Conservation (phyloP, 805 yeast species). For the Spathaspora hagerdaliae region DNA sequence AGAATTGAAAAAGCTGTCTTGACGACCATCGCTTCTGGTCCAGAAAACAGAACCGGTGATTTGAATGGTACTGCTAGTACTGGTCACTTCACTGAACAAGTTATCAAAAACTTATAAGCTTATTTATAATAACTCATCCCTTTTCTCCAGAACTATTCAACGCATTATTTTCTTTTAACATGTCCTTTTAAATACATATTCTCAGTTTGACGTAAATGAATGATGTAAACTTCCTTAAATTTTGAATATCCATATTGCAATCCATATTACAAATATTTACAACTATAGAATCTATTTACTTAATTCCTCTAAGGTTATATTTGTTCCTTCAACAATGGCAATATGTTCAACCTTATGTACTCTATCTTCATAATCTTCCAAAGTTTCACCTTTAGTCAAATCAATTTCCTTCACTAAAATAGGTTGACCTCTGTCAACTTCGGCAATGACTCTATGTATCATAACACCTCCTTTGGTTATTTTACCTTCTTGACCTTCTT, state of each 20-base stretch:
- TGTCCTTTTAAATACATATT: too few relatives aligned
- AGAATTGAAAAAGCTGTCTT: constrained; percentile 84
- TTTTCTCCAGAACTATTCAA: too few relatives aligned
- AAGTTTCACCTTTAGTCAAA: constrained; percentile 64
- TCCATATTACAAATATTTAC: too few relatives aligned
- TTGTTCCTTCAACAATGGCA: constrained; percentile 92
- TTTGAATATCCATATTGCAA: too few relatives aligned
- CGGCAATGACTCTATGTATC: constrained; percentile 96
- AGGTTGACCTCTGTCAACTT: constrained; percentile 93
- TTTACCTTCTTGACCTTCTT: constrained; percentile 86
- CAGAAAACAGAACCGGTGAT: constrained; percentile 95
- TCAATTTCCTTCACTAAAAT: constrained; percentile 75
- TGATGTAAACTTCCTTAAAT: too few relatives aligned
- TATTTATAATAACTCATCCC: too few relatives aligned
- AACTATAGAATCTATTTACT: too few relatives aligned
- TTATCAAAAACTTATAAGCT: constrained; percentile 66
- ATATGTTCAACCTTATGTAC: constrained; percentile 82
- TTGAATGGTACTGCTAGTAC: constrained; percentile 91
- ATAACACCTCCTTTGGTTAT: constrained; percentile 82
- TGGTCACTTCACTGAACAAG: constrained; percentile 84
- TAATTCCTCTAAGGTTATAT: constrained; percentile 48
- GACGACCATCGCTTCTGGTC: constrained; percentile 89
- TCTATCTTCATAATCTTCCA: constrained; percentile 76
- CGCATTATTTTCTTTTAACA: too few relatives aligned
- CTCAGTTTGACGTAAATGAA: too few relatives aligned